Evolutionary conservation across 176 grass and related monocot genomes (phyloP), one percentile per base, ranked within the genome.

Genomic region (Paspalum vaginatum): DNA sequence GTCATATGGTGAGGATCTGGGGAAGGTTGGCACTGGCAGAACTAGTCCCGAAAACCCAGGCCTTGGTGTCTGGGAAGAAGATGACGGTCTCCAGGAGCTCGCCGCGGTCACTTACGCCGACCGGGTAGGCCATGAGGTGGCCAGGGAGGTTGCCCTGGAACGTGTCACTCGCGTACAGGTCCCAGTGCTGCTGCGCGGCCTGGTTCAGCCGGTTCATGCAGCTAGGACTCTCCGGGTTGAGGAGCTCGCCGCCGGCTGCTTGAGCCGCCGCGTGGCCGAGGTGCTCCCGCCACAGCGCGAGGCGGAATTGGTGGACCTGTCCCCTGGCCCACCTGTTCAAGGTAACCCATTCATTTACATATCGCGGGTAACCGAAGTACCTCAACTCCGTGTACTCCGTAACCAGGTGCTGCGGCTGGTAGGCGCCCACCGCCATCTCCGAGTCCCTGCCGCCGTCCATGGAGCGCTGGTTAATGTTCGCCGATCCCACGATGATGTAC

Each of bases 391-490:
- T 16, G 49, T 51, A 51, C 49, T 51, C 49, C 9, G 49, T 60
- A 22, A 68, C 78, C 25, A 93, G 54, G 75, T 93, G 13, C 21
- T 52, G 24, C 18, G 90, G 84, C 21, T 93, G 91, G 87, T 89
- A 93, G 17, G 81, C 91, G 32, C 91, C 91, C 91, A 93, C 87
- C 0, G 91, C 91, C 46, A 93, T 90, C 87, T 93, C 91, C 13
- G 91, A 66, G 72, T 93, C 87, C 21, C 91, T 79, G 5, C 78
- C 78, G 1, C 91, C 87, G 68, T 90, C 91, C 91, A 93, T 90
- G 32, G 91, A 93, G 24, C 91, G 56, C 74, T 93, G 87, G 69
- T 93, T 93, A 74, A 93, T 93, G 87, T 93, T 93, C 17, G 91
- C 91, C 20, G 91, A 93, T 7, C 91, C 91, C n/a, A 93, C 71